Percentiles rank a stretch among this genome's conserved stretches.
Conservation (phyloP, 306 rosid species). For the Hippophae gyantsensis region DNA sequence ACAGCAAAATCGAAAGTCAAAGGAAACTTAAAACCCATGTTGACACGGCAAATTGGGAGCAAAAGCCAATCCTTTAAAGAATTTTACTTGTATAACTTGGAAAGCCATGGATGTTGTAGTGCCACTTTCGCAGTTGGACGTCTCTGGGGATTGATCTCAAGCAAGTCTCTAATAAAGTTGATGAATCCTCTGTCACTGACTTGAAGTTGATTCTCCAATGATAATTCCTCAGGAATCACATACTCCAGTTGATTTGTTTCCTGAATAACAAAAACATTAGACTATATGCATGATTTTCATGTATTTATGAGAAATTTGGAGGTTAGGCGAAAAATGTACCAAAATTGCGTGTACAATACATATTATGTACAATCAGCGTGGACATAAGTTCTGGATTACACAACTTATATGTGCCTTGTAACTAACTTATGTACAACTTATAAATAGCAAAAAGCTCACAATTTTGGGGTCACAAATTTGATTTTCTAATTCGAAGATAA, state of each 20-base stretch:
- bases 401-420: too few species aligned
- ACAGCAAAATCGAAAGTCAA: conserved; percentile 15
- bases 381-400: too few species aligned
- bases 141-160: conserved; percentile 58
- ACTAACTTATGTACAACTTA: too few species aligned
- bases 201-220: conserved; percentile 64
- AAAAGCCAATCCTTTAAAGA: conserved; percentile 18
- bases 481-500: neutral
- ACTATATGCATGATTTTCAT: neutral
- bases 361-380: too few species aligned
- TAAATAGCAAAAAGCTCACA: too few species aligned
- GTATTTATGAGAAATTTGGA: neutral
- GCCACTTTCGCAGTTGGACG: conserved; percentile 76
- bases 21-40: too few species aligned
- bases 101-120: conserved; percentile 91
- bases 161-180: conserved; percentile 58
- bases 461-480: too few species aligned
- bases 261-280: conserved; percentile 24
- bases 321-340: too few species aligned
- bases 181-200: conserved; percentile 48
- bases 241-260: conserved; percentile 73
- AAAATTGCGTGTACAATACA: too few species aligned
- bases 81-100: conserved; percentile 36
- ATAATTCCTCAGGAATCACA: conserved; percentile 72
- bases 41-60: conserved; percentile 1